phyloP scores from a whole-genome alignment of 768 basidiomycete species.

The Termitomyces bulborhizus region DNA sequence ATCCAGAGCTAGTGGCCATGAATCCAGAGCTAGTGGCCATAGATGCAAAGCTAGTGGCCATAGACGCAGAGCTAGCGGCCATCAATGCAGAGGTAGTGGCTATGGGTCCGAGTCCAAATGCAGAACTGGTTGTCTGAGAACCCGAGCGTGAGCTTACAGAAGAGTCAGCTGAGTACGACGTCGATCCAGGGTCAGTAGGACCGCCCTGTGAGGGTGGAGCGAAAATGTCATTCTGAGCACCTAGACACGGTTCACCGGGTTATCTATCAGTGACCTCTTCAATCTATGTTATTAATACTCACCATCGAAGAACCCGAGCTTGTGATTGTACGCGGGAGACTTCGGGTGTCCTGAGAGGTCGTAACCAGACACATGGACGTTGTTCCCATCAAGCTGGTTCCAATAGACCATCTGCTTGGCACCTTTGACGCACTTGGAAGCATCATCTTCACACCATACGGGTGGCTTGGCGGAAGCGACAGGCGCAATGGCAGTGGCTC shows the following conservation, averaged over 20 bases:
- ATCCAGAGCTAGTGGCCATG: neutral
- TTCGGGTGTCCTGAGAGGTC: constrained; percentile 33
- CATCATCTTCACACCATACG: constrained; percentile 47
- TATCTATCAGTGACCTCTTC: neutral
- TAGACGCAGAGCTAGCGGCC: neutral
- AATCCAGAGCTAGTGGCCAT: neutral
- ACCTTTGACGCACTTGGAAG: constrained; percentile 34
- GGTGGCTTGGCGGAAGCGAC: constrained; percentile 38
- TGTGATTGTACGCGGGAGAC: constrained; percentile 44
- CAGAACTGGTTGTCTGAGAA: neutral
- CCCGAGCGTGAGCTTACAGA: neutral
- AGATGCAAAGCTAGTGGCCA: neutral
- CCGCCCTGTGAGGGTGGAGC: constrained; percentile 10
- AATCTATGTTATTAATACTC: constrained; percentile 6
- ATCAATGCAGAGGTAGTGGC: neutral
- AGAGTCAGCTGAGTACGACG: neutral
- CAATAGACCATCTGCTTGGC: constrained; percentile 53
- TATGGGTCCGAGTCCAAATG: neutral
- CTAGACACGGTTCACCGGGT: constrained; percentile 15
- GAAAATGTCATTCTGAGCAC: constrained; percentile 42
- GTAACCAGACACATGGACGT: constrained; percentile 35
- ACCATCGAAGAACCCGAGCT: constrained; percentile 44
- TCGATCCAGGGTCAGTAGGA: neutral
- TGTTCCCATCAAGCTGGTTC: constrained; percentile 44
- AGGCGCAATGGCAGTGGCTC: constrained; percentile 31